These are phyloP conservation scores for Xylaria acuta DNA, from an alignment of 495 filamentous ascomycete species.

Conservation along the genomic window DNA sequence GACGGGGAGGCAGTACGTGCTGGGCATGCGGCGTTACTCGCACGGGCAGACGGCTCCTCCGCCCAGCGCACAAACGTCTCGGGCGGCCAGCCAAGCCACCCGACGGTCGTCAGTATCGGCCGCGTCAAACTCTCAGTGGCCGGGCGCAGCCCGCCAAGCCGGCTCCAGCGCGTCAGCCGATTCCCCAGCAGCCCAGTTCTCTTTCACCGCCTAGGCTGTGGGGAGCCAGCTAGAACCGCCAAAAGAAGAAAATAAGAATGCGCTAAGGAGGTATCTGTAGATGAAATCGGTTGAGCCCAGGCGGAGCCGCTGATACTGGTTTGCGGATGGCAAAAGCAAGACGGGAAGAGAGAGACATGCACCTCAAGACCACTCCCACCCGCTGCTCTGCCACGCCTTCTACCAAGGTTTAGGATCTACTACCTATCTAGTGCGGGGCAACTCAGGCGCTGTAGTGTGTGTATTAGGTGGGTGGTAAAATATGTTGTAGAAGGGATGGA, in stretches of 20 bases:
- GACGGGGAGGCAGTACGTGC: background rate
- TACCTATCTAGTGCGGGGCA: no score
- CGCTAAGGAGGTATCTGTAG: background rate
- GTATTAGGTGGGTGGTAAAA: no score
- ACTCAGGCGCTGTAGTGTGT: no score
- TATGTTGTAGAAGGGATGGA: no score
- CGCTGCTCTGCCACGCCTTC: no score
- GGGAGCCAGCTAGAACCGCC: background rate
- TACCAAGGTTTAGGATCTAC: no score
- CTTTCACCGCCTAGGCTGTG: background rate
- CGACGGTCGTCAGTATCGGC: background rate
- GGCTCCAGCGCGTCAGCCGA: background rate
- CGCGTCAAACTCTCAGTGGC: background rate
- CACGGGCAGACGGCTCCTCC: constrained; percentile 4
- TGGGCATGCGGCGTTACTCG: constrained; percentile 20
- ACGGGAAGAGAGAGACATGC: no score
- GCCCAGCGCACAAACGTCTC: background rate
- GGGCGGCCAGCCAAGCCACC: background rate
- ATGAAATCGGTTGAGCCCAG: background rate
- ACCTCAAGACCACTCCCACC: no score
- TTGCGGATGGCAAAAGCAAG: no score
- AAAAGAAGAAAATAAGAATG: background rate
- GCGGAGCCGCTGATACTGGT: background rate
- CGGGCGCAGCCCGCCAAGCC: background rate
- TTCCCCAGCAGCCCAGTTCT: background rate